Conservation (phyloP, 2,329 filamentous ascomycete genomes). For the Mycosphaerelloides madeirae region DNA sequence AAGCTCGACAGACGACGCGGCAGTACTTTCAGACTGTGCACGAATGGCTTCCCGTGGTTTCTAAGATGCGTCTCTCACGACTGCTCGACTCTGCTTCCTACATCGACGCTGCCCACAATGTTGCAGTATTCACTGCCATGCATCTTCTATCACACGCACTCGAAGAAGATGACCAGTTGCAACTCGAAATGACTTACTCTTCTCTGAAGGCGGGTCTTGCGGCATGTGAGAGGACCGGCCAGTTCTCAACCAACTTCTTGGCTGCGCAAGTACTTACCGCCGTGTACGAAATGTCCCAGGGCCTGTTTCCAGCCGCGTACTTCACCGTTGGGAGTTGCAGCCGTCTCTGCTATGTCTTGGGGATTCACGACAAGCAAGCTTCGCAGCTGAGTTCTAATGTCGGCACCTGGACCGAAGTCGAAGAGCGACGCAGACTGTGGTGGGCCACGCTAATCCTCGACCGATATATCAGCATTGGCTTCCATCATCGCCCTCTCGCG, state of each 20-base stretch:
- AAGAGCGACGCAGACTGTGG: neutral
- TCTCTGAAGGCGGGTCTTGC: conserved; percentile 13
- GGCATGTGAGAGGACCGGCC: conserved; percentile 12
- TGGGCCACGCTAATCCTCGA: neutral
- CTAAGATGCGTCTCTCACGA: conserved; percentile 1
- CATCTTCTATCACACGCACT: conserved; percentile 8
- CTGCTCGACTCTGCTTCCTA: neutral
- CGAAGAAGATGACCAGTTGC: neutral
- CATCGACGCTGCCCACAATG: conserved; percentile 5
- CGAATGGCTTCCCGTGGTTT: conserved; percentile 11
- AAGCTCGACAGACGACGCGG: conserved; percentile 5
- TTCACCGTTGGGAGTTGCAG: neutral
- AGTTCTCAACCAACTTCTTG: conserved; percentile 12
- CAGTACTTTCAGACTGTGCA: conserved; percentile 11
- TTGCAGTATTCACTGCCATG: conserved; percentile 11
- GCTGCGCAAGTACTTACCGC: conserved; percentile 17
- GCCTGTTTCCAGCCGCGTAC: neutral
- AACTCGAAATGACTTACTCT: conserved; percentile 1
- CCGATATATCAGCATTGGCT: neutral
- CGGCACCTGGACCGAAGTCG: neutral
- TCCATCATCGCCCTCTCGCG: neutral
- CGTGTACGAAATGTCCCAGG: conserved; percentile 7
- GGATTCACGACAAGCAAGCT: neutral
- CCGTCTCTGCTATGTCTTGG: neutral
- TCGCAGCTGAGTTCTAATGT: neutral